A percentile compares a stretch with the other conserved stretches of the same genome.
phyloP scores from a whole-genome alignment of 2,329 filamentous ascomycete genomes.

The Arthrobotrys iridis region DNA sequence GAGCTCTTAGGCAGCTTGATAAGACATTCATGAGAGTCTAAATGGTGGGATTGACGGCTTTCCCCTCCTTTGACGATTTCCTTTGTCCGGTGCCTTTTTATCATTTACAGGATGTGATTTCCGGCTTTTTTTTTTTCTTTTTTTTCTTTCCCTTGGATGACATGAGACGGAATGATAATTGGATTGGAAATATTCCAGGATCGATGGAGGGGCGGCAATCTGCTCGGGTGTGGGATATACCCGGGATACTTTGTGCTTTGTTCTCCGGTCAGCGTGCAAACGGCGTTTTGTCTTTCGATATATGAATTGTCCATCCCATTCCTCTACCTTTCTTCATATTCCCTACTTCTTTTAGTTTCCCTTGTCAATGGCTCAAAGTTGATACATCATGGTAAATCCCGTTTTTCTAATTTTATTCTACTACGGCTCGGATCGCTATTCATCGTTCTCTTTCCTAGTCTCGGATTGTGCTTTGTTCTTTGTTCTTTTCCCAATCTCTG shows the following conservation, averaged over 20 bases:
- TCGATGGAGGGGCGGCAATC: constrained; percentile 26
- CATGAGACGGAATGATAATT: constrained; percentile 15
- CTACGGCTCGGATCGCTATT: constrained; percentile 11
- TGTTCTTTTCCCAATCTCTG: background rate
- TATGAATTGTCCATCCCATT: constrained; percentile 1
- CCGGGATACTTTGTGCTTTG: constrained; percentile 14
- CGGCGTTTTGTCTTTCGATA: constrained; percentile 30
- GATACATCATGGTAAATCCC: constrained; percentile 13
- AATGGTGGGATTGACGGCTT: background rate
- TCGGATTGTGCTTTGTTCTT: background rate
- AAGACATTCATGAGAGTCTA: constrained; percentile 62
- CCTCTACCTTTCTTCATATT: background rate
- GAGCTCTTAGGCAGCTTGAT: constrained; percentile 74
- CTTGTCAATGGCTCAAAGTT: constrained; percentile 5
- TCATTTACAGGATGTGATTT: constrained; percentile 7
- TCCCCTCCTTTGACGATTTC: constrained; percentile 4
- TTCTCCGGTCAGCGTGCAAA: constrained; percentile 39
- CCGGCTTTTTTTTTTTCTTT: background rate
- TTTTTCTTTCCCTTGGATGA: constrained; percentile 2
- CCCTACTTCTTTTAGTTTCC: background rate
- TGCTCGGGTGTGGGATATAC: constrained; percentile 2
- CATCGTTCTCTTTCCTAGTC: no score
- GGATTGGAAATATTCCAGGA: constrained; percentile 12
- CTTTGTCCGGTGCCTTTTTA: background rate
- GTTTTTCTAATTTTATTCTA: background rate